Percentiles rank a stretch among this genome's conserved stretches.
Conservation (phyloP, 805 yeast genomes). For the Groenewaldozyma tartarivorans region DNA sequence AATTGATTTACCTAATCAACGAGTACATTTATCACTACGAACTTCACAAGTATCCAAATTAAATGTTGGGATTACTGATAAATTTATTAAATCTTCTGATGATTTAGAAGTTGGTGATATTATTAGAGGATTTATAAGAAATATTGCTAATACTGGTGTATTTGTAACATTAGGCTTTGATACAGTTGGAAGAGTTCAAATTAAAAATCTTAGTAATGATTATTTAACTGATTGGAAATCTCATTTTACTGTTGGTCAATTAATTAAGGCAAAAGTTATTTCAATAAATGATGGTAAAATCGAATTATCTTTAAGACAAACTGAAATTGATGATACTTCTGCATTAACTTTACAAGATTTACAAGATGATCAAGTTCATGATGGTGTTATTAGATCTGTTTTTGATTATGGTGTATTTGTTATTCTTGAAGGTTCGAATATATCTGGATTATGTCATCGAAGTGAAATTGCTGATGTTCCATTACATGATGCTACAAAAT, state of each 20-base stretch:
- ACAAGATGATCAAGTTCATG: slow-evolving; percentile 57
- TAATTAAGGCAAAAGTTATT: slow-evolving; percentile 64
- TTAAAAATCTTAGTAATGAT: slow-evolving; percentile 72
- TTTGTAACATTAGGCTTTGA: slow-evolving; percentile 66
- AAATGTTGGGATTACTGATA: slow-evolving; percentile 23
- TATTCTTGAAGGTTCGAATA: slow-evolving; percentile 57
- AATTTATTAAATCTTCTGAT: slow-evolving; percentile 45
- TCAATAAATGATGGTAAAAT: slow-evolving; percentile 36
- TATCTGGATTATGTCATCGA: slow-evolving; percentile 82
- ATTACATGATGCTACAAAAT: slow-evolving; percentile 44
- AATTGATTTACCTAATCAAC: slow-evolving; percentile 39
- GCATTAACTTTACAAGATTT: slow-evolving; percentile 44
- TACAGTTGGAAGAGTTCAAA: slow-evolving; percentile 69
- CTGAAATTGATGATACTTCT: slow-evolving; percentile 66
- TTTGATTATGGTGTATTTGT: slow-evolving; percentile 91
- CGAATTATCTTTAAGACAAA: slow-evolving; percentile 69
- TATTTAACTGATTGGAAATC: slow-evolving; percentile 84
- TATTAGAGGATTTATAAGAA: slow-evolving; percentile 73
- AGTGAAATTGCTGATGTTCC: slow-evolving; percentile 65
- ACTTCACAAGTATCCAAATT: slow-evolving; percentile 25
- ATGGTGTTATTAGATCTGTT: slow-evolving; percentile 68
- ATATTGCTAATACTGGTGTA: slow-evolving; percentile 62
- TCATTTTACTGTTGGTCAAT: slow-evolving; percentile 58
- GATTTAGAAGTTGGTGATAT: slow-evolving; percentile 48
- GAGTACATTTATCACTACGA: slow-evolving; percentile 57